Base-by-base conservation (phyloP, 768 basidiomycete genomes). In the Lentinula raphanica region DNA sequence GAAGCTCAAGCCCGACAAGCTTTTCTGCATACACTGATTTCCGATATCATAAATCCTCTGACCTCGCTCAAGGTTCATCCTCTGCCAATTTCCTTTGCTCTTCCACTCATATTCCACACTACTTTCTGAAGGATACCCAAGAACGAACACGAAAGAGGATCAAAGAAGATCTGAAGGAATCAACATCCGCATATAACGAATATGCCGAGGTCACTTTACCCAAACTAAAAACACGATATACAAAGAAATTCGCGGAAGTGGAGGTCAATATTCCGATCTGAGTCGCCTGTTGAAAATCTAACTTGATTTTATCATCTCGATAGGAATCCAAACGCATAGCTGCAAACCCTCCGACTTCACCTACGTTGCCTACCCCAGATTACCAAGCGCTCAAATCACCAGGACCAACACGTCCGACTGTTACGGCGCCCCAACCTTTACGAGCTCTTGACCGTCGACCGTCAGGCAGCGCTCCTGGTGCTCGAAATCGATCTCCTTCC, bases 61-160 rank as follows among this genome's bases (percentile, higher is more conserved):
- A 79, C 79, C 29, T 65, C 77, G 32, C 71, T 95, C 46, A 92
- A 86, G 79, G 92, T 84, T 63, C 54, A 66, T 58, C 3, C 27
- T 42, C 58, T 46, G 15, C 12, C 36, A 15, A 27, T 13, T 42
- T 2, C 21, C 19, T 12, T 51, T 31, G 32, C n/a, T 46, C 36
- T 42, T 32, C 27, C 5, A n/a, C 31, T 23, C 32, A 5, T 19
- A 31, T 11, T 54, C 56, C 59, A 57, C 59, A 38, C n/a, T n/a
- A 12, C 15, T 58, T 28, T 56, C 50, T 19, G 15, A 60, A 94
- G 92, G 93, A 95, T 64, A 88, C 87, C 11, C 94, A 96, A 74
- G 91, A 92, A 55, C 83, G 94, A 36, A 95, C 92, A n/a, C 81
- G 91, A 48, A 91, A 92, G 67, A 85, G 92, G 27, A 88, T 97